Evolutionary conservation across 805 yeast genomes (phyloP).

Genomic region (Ogataea naganishii): DNA sequence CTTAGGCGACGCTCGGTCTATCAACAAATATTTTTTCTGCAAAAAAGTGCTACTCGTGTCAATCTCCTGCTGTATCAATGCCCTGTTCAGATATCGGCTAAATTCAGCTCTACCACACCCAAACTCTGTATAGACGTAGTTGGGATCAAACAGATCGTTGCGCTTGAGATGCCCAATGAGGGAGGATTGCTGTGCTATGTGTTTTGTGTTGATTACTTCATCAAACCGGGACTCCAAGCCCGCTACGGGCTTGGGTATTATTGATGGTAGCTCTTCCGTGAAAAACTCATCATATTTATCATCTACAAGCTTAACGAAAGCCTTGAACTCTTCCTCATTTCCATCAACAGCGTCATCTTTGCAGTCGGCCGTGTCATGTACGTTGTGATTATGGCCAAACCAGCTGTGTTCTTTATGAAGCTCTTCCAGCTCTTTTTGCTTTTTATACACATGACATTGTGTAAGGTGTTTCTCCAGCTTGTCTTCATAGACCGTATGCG

Average conservation of each 20-base stretch:
- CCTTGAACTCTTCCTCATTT: slow-evolving; percentile 14
- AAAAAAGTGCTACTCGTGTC: neutral
- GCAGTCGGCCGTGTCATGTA: slow-evolving; percentile 10
- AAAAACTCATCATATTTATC: slow-evolving; percentile 7
- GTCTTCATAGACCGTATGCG: slow-evolving; percentile 62
- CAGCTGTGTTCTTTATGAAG: slow-evolving; percentile 26
- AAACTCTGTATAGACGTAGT: slow-evolving; percentile 53
- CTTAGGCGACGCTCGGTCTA: slow-evolving; percentile 72
- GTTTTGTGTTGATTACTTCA: slow-evolving; percentile 55
- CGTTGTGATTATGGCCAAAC: slow-evolving; percentile 42
- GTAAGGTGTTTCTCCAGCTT: slow-evolving; percentile 47
- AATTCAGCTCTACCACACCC: slow-evolving; percentile 91
- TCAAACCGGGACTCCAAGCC: slow-evolving; percentile 36
- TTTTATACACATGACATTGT: slow-evolving; percentile 46
- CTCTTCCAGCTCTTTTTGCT: slow-evolving; percentile 25
- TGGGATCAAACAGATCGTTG: slow-evolving; percentile 26
- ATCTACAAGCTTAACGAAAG: slow-evolving; percentile 11
- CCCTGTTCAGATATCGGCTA: slow-evolving; percentile 47
- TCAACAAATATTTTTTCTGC: slow-evolving; percentile 37
- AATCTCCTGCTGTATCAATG: slow-evolving; percentile 12
- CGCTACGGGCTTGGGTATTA: slow-evolving; percentile 13
- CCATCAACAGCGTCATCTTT: slow-evolving; percentile 3
- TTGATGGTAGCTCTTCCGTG: slow-evolving; percentile 6
- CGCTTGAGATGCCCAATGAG: slow-evolving; percentile 58
- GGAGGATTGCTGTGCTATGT: slow-evolving; percentile 76